Base-by-base conservation (phyloP, 768 basidiomycete genomes). In the Suillus occidentalis region DNA sequence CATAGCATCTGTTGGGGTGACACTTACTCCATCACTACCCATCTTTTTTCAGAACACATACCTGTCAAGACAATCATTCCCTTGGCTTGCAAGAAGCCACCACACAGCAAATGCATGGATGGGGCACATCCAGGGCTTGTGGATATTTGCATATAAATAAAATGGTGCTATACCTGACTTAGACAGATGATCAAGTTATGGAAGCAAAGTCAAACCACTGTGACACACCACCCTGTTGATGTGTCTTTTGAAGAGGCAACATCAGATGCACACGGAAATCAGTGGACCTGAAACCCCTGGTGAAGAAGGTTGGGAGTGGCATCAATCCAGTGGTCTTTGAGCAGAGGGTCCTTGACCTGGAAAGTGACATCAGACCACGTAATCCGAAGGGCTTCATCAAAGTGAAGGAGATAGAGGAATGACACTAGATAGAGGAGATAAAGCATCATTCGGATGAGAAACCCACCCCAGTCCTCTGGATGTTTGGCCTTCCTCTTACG, bases 321-420 rank as follows among this genome's bases (percentile, higher is more conserved):
- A 40, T 40, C 3, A 40, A 40, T 40, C 40, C 40, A 40, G 40
- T 40, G 40, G 14, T 16, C 14, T 40, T 40, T 40, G 40, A 40
- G 28, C 42, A 20, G 31, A 22, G 10, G 8, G 10, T 22, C 14
- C 28, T 13, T 61, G 43, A 65, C 34, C 14, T 40, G 40, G 40
- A 40, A 40, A 14, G 20, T 45, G 2, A 72, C 43, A 56, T 72
- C 68, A 5, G 42, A 12, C 70, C 72, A 73, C 14, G 39, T 49
- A 45, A 73, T 71, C 4, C 62, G 62, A 7, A 73, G 66, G 1
- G 65, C 70, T 61, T 73, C 72, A 31, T 73, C 70, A 50, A 66
- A 72, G 5, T 70, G 67, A 12, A 73, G 66, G 7, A 73, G 40
- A 66, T 47, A 72, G 69, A 14, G 71, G 61, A 55, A 73, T 66